Evolutionary conservation across 1,284 basidiomycete species (phyloP), one percentile per base, ranked within the genome.

Genomic region (Papiliotrema flavescens): DNA sequence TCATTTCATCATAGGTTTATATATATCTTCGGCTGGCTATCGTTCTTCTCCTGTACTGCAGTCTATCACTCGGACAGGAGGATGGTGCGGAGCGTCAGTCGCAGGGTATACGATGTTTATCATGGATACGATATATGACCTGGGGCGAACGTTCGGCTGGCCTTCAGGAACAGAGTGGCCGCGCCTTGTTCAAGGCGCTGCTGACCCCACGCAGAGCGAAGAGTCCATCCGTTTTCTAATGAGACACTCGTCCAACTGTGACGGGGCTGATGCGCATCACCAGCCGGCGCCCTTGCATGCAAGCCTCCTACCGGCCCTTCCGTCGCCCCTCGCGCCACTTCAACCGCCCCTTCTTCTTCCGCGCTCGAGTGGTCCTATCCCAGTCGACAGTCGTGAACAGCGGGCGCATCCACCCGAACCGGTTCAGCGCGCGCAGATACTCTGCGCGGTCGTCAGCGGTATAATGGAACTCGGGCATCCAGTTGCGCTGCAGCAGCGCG

Each of bases 391-490:
- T 32, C 28, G 28, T 26, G 9, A 49, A 24, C n/a, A 47, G 45
- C 34, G 34, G 32, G 13, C 32, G 17, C 52, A 46, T 23, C 45
- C 41, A 24, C 4, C 4, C 14, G 22, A 51, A 32, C 26, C 28
- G 37, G 14, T 44, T 24, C n/a, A 45, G 26, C 39, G 34, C 54
- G 17, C 26, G 11, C 17, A 42, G 8, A 14, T 19, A 50, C 49
- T 43, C 49, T 13, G 41, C 45, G 17, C 20, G 9, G 24, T 57
- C 56, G 1, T 47, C 40, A 4, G 15, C 11, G 4, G n/a, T 43
- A 19, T 28, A 46, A 34, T 54, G 45, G 15, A 49, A 51, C 32
- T 47, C 22, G 4, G 56, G 56, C 49, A 50, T 47, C 56, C 56
- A 58, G 32, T 52, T 49, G n/a, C 26, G 15, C 15, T 39, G 23